A percentile compares a stretch with the other conserved stretches of the same genome.
Conservation (phyloP, 805 yeast species). For the Lachancea fermentati region DNA sequence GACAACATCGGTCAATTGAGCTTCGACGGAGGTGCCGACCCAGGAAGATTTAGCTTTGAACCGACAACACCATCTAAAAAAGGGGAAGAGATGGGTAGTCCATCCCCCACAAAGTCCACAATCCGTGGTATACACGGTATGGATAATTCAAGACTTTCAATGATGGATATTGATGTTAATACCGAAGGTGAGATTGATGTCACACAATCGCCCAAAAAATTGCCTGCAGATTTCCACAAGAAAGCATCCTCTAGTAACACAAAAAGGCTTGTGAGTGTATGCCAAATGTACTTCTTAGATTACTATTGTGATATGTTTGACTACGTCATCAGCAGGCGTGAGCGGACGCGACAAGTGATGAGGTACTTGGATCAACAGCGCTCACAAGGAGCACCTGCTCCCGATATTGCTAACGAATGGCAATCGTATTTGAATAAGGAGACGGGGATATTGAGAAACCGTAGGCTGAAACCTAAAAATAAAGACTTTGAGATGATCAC, state of each 20-base stretch:
- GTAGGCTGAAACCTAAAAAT: conserved; percentile 87
- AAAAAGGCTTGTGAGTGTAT: conserved; percentile 79
- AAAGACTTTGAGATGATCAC: conserved; percentile 95
- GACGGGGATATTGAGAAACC: conserved; percentile 73
- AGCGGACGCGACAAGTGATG: conserved; percentile 69
- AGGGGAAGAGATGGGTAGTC: conserved; percentile 17
- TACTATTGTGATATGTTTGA: conserved; percentile 95
- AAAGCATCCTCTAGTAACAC: conserved; percentile 71
- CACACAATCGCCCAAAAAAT: conserved; percentile 32
- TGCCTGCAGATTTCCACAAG: conserved; percentile 43
- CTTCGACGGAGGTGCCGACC: conserved; percentile 20
- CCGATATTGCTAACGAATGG: conserved; percentile 58
- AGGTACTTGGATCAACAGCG: conserved; percentile 40
- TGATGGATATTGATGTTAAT: conserved; percentile 30
- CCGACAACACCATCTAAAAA: conserved; percentile 21
- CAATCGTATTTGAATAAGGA: conserved; percentile 77
- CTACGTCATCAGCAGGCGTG: conserved; percentile 81
- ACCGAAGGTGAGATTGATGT: conserved; percentile 21
- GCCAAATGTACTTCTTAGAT: conserved; percentile 90
- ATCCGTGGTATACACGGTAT: conserved; percentile 23
- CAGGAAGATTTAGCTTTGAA: conserved; percentile 5
- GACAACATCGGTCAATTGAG: conserved; percentile 33
- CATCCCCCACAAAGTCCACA: conserved; percentile 29
- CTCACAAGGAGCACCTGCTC: conserved; percentile 28
- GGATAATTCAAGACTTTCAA: conserved; percentile 15